Conservation (phyloP, 257 asterid species). For the Dorcoceras hygrometricum region DNA sequence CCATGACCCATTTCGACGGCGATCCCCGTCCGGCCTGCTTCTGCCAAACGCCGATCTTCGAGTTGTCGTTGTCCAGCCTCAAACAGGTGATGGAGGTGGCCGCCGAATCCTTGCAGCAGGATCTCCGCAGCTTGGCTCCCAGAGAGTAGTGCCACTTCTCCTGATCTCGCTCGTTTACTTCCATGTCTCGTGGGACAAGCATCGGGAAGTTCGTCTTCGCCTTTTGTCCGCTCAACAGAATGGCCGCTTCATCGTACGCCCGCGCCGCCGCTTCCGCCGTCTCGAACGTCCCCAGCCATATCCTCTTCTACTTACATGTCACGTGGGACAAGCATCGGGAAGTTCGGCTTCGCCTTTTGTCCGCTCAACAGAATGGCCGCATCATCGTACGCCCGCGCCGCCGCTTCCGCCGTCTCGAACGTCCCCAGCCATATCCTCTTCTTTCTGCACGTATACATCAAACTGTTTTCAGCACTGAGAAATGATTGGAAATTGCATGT, state of each 20-base stretch:
- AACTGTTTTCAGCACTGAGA: no score
- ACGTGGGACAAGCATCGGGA: conserved; percentile 26
- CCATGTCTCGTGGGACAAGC: conserved; percentile 10
- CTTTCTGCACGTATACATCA: conserved; percentile 44
- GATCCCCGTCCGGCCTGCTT: conserved; percentile 49
- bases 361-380: conserved; percentile 59
- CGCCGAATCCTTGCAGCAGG: conserved; percentile 43
- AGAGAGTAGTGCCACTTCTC: conserved; percentile 26
- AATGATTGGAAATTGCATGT: no score
- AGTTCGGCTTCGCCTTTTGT: conserved; percentile 58
- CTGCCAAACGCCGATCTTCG: conserved; percentile 62
- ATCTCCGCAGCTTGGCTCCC: conserved; percentile 42
- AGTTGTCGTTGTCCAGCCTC: conserved; percentile 55
- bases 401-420: conserved; percentile 57
- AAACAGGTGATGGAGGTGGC: conserved; percentile 46
- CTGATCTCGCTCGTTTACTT: conserved; percentile 23
- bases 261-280: conserved; percentile 60
- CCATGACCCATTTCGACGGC: conserved; percentile 54
- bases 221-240: conserved; percentile 53
- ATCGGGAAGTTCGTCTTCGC: conserved; percentile 58
- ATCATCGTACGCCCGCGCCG: conserved; percentile 57
- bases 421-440: conserved; percentile 67
- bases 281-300: conserved; percentile 60
- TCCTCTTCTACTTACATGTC: conserved; percentile 17
- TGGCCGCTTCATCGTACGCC: conserved; percentile 59